Evolutionary conservation across 129 eudicot genomes (phyloP).

Genomic region (Escallonia herrerae): DNA sequence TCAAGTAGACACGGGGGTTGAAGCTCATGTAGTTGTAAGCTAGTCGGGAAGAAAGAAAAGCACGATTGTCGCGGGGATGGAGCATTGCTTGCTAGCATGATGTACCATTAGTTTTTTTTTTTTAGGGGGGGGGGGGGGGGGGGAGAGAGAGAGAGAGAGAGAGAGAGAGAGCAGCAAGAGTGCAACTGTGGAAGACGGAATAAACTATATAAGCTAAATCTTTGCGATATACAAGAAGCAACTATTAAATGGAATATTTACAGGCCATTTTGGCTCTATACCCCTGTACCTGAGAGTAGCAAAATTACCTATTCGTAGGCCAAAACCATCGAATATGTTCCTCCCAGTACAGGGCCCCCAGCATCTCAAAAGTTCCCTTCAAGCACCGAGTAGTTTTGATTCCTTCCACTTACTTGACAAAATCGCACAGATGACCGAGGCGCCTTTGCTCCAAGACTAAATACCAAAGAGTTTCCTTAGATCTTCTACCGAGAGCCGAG

Average conservation of each 20-base stretch:
- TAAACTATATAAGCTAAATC: background rate
- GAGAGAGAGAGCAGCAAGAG: no score
- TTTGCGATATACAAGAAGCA: background rate
- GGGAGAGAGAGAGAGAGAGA: no score
- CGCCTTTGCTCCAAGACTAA: conserved; percentile 12
- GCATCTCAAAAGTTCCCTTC: background rate
- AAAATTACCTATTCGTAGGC: conserved; percentile 6
- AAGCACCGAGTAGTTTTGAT: background rate
- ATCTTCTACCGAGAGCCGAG: conserved; percentile 71
- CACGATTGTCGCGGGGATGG: no score
- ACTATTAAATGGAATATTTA: conserved; percentile 5
- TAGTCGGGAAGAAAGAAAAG: no score
- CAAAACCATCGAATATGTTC: background rate
- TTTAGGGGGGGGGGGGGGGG: no score
- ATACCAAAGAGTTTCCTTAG: conserved; percentile 44
- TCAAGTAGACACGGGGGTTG: no score
- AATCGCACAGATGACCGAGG: background rate
- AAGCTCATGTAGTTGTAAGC: no score
- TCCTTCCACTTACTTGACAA: background rate
- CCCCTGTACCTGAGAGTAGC: background rate
- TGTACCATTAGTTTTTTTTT: no score
- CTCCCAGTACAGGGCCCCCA: background rate
- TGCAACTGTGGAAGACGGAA: background rate
- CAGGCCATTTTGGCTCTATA: conserved; percentile 3
- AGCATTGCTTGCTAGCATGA: no score